phyloP scores from a whole-genome alignment of 305 asterid species.

The Fraxinus floribunda region DNA sequence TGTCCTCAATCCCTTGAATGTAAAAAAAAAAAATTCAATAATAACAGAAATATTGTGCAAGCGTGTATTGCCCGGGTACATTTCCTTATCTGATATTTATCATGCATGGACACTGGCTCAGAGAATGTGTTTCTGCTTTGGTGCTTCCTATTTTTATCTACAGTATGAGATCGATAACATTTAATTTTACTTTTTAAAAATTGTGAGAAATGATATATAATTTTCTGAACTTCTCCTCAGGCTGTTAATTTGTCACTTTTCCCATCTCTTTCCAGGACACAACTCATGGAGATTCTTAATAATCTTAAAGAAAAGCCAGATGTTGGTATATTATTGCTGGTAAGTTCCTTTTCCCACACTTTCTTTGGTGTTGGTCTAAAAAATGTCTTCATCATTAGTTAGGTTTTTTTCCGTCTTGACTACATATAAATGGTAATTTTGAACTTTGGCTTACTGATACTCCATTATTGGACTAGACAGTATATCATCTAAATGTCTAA shows the following conservation, averaged over 20 bases:
- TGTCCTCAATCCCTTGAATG: background rate
- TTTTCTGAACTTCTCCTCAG: background rate
- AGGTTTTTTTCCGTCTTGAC: background rate
- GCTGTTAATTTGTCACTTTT: background rate
- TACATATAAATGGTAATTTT: background rate
- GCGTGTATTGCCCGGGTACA: background rate
- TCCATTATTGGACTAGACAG: background rate
- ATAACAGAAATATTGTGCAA: background rate
- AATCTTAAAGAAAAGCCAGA: conserved; percentile 95
- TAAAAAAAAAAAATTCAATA: background rate
- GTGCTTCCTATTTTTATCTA: background rate
- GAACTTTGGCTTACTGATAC: background rate
- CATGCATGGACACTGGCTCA: background rate
- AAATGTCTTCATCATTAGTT: background rate
- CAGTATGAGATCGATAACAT: background rate
- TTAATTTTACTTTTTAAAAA: background rate
- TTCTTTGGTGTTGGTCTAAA: background rate
- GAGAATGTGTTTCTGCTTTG: background rate
- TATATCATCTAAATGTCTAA: background rate
- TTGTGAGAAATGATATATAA: background rate
- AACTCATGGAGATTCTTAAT: conserved; percentile 82
- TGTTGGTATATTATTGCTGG: conserved; percentile 80
- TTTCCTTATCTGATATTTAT: background rate
- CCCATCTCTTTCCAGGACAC: conserved; percentile 52
- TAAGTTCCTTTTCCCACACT: conserved; percentile 28